Evolutionary conservation across 1,284 basidiomycete species (phyloP).

Genomic region (Fomes fomentarius): DNA sequence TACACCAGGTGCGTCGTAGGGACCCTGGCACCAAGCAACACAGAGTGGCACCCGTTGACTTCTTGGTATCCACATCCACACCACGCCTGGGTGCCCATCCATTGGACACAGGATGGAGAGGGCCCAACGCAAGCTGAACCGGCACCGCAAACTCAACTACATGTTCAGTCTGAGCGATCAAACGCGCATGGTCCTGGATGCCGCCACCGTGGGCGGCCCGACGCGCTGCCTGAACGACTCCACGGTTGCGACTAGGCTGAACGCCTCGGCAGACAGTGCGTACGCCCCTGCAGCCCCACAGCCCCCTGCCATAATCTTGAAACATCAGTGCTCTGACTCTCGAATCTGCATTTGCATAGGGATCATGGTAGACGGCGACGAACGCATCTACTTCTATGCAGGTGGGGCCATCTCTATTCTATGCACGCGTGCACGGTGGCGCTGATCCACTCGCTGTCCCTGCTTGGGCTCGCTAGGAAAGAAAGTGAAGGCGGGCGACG

Average conservation of each 20-base stretch:
- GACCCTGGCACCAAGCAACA: too few relatives aligned
- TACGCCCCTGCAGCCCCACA: slow-evolving; percentile 27
- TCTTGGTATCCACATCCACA: too few relatives aligned
- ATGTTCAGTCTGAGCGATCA: slow-evolving; percentile 58
- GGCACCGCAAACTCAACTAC: slow-evolving; percentile 54
- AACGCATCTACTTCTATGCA: slow-evolving; percentile 60
- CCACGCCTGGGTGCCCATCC: too few relatives aligned
- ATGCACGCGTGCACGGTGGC: neutral
- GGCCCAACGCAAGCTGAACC: slow-evolving; percentile 35
- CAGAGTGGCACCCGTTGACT: too few relatives aligned
- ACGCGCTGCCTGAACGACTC: slow-evolving; percentile 65
- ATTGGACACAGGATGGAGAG: neutral
- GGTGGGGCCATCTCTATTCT: slow-evolving; percentile 42
- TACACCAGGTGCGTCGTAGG: too few relatives aligned
- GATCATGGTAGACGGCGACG: slow-evolving; percentile 58
- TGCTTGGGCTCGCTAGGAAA: slow-evolving; percentile 30
- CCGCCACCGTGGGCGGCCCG: slow-evolving; percentile 54
- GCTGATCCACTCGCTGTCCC: neutral
- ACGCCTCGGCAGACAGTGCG: slow-evolving; percentile 50
- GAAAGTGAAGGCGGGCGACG: slow-evolving; percentile 42
- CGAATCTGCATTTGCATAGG: slow-evolving; percentile 39
- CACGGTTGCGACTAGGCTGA: slow-evolving; percentile 28
- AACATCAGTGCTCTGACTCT: neutral
- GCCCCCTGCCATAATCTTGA: neutral
- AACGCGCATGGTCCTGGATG: slow-evolving; percentile 46